Base-by-base conservation (phyloP, 2,329 filamentous ascomycete species). In the Phialocephala subalpina region DNA sequence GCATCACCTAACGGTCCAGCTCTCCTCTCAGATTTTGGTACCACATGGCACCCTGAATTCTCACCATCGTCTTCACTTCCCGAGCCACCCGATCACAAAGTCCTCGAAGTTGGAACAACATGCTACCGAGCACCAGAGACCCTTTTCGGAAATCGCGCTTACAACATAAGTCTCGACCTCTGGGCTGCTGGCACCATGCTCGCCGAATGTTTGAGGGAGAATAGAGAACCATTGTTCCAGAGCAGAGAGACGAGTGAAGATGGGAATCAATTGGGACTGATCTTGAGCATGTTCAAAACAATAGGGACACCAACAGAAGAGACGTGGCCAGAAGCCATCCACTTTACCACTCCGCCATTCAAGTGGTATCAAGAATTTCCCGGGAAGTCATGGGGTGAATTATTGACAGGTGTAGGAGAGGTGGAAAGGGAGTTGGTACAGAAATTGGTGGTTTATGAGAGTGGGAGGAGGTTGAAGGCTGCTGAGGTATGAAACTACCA, bases 91-190 rank as follows among this genome's bases (percentile, higher is more conserved):
- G 77, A 87, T 62, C 74, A 83, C 62, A 98, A 98, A 79, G 91
- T 97, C 60, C 90, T 96, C 8, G 97, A 99, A 77, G 92, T 99
- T 29, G 96, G 96, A 40, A 98, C 95, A 1, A 95, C 94, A 0
- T 88, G 92, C 58, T 99, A 99, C 79, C 89, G 97, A 22, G 87
- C 95, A 0, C 96, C 96, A 0, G 97, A 99, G 75, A 86, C 94
- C 0, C 83, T 99, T 7, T 98, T 99, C 76, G 96, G 94, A 0
- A 85, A 94, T 77, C 88, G 85, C 58, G 80, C 82, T 0, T 99
- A 99, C 75, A 86, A 85, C 1, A 77, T 86, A 0, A 83, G 86
- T 9, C 84, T 98, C 2, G 96, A 99, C 77, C 88, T 98, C 80
- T 99, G 97, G 96, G 92, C 90, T 3, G 86, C 91, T 0, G 96